These are phyloP conservation scores for Avena eriantha DNA, from an alignment of 176 grass and related monocot genomes.

Conservation along the genomic window DNA sequence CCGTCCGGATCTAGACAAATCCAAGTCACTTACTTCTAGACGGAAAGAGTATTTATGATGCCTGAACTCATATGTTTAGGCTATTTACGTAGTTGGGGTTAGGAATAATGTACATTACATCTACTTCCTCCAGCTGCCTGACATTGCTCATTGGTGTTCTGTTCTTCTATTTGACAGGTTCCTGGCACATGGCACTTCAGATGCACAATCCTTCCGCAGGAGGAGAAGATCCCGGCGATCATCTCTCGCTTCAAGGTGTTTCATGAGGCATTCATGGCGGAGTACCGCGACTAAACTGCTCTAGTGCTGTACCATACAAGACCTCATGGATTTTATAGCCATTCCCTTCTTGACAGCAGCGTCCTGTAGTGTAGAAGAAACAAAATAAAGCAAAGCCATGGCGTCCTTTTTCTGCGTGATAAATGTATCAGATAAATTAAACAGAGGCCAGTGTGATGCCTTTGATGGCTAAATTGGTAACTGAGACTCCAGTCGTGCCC, in stretches of 20 bases:
- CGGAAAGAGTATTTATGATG: neutral
- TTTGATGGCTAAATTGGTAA: constrained; percentile 17
- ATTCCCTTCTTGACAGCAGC: neutral
- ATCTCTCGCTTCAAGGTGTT: constrained; percentile 74
- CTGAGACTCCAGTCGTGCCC: neutral
- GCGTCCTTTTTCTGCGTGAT: neutral
- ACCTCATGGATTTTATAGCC: constrained; percentile 16
- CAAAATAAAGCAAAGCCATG: constrained; percentile 38
- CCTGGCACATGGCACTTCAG: constrained; percentile 95
- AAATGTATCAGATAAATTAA: constrained; percentile 26
- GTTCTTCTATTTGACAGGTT: constrained; percentile 53
- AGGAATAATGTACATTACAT: constrained; percentile 1
- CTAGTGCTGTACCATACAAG: neutral
- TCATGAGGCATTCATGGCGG: constrained; percentile 83
- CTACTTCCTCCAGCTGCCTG: neutral
- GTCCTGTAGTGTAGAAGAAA: constrained; percentile 14
- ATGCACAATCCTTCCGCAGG: constrained; percentile 95
- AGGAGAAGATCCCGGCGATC: constrained; percentile 90
- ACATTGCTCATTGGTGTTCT: neutral
- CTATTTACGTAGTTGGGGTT: neutral
- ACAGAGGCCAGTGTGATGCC: neutral
- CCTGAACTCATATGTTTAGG: neutral
- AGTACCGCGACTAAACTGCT: constrained; percentile 59
- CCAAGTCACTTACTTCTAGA: no score
- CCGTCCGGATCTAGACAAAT: no score